Evolutionary conservation across 176 grass and related monocot genomes (phyloP).

Genomic region (Miscanthus lutarioriparius): DNA sequence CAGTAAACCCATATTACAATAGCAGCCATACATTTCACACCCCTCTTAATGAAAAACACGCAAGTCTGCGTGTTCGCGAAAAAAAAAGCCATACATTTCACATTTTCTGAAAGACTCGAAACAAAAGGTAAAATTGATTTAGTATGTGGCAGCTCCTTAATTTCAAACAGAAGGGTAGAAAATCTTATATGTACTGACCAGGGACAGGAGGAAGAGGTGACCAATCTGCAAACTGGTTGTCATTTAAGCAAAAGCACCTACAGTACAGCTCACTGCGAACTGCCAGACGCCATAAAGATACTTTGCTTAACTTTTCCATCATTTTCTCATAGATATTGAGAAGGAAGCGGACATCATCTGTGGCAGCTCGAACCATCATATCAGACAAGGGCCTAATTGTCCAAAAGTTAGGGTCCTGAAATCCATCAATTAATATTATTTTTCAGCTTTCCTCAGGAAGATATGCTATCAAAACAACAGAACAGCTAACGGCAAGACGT

Average conservation of each 20-base stretch:
- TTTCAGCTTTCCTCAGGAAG: conserved; percentile 31
- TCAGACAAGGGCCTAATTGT: conserved; percentile 79
- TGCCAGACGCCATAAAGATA: conserved; percentile 73
- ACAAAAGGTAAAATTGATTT: conserved; percentile 22
- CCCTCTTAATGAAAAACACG: too few species aligned
- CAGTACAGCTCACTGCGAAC: conserved; percentile 77
- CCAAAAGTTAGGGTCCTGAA: conserved; percentile 87
- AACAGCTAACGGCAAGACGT: background rate
- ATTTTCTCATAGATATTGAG: conserved; percentile 87
- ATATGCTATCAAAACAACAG: conserved; percentile 17
- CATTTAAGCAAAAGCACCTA: conserved; percentile 86
- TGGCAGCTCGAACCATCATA: conserved; percentile 87
- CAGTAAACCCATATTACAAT: conserved; percentile 18
- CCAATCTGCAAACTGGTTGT: conserved; percentile 83
- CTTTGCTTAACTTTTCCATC: conserved; percentile 71
- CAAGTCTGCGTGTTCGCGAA: too few species aligned
- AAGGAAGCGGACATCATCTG: conserved; percentile 91
- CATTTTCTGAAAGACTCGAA: conserved; percentile 19
- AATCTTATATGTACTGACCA: conserved; percentile 49
- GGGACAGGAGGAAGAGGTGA: conserved; percentile 68
- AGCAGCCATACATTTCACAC: conserved; percentile 16
- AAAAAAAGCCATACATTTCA: conserved; percentile 24
- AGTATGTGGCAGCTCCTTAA: background rate
- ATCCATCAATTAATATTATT: conserved; percentile 23
- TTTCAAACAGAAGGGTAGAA: conserved; percentile 17